phyloP scores from a whole-genome alignment of 1,139 yeast species.

The Ogataea hybrid region DNA sequence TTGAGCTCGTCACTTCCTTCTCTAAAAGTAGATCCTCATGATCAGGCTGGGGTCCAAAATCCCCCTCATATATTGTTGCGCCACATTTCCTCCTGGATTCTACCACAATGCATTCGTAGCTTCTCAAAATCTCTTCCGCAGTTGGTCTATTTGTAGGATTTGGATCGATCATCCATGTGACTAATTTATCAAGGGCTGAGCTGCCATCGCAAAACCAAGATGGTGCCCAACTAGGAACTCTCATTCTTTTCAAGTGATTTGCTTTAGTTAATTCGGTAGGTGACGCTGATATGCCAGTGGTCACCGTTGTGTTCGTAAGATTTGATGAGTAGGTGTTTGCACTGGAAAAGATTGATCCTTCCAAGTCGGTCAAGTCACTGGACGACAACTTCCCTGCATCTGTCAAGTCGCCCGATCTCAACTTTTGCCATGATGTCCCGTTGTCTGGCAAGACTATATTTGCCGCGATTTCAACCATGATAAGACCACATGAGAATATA shows the following conservation, averaged over 20 bases:
- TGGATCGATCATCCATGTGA: constrained; percentile 87
- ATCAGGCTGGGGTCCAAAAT: constrained; percentile 76
- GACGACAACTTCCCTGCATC: constrained; percentile 91
- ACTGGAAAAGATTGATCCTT: constrained; percentile 22
- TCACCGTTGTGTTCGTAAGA: constrained; percentile 13
- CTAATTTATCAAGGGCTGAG: constrained; percentile 73
- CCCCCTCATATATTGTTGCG: constrained; percentile 95
- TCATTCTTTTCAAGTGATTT: constrained; percentile 14
- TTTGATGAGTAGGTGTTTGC: constrained; percentile 24
- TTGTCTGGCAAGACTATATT: constrained; percentile 93
- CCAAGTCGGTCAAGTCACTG: constrained; percentile 46
- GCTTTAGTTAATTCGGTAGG: constrained; percentile 7
- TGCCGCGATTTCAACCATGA: constrained; percentile 94
- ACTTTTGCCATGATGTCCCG: constrained; percentile 95
- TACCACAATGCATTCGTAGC: constrained; percentile 74
- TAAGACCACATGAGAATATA: constrained; percentile 86
- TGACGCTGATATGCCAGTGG: constrained; percentile 7
- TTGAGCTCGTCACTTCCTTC: constrained; percentile 8
- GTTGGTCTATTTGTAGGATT: constrained; percentile 81
- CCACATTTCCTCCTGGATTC: constrained; percentile 88
- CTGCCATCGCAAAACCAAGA: constrained; percentile 73
- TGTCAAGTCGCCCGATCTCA: constrained; percentile 90
- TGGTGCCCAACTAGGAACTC: constrained; percentile 80
- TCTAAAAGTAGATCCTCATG: constrained; percentile 15
- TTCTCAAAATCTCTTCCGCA: constrained; percentile 63